Base-by-base conservation (phyloP, 331 rosid species). In the Pyrus hybrid region DNA sequence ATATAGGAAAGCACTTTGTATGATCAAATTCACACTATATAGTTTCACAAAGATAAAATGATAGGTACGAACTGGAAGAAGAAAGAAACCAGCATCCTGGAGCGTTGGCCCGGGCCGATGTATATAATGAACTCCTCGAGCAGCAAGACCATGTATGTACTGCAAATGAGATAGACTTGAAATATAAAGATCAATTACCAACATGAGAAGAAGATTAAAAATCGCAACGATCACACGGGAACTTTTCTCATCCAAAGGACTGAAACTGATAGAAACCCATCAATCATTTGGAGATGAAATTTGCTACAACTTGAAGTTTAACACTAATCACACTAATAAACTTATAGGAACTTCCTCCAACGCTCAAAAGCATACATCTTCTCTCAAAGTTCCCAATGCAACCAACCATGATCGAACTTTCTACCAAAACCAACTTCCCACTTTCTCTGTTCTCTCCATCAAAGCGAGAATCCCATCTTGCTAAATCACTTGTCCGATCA, bases 141-240 rank as follows among this genome's bases (percentile, higher is more conserved):
- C 99, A 86, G 97, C 96, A 77, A 95, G 80, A 86, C 99, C 99
- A 76, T 95, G 99, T 67, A 95, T 79, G 65, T 95, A 95, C 99
- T 95, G 96, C 47, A 68, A 54, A 45, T 49, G 81, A 86, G 29
- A 86, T 69, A 67, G 66, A 68, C 70, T 73, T 70, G 66, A 66
- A 68, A 28, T 26, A 81, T 74, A 68, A 74, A 78, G 63, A 56
- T n/a, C 57, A 43, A 75, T 20, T 54, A 20, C 47, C 21, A 41
- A 60, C 33, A 72, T 23, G 60, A 21, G 62, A 76, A 57, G 23
- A 62, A 62, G 21, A 49, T 2, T 26, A 33, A 62, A 30, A 18
- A 77, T 21, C 26, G 64, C 49, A 29, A 45, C 47, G 18, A 60
- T 8, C 66, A 71, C 63, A 20, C 8, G n/a, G 32, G 13, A 54